Percentiles rank a stretch among this genome's conserved stretches.
These are phyloP conservation scores for Dendryphion nanum DNA, from an alignment of 2,329 filamentous ascomycete species.

Conservation along the genomic window DNA sequence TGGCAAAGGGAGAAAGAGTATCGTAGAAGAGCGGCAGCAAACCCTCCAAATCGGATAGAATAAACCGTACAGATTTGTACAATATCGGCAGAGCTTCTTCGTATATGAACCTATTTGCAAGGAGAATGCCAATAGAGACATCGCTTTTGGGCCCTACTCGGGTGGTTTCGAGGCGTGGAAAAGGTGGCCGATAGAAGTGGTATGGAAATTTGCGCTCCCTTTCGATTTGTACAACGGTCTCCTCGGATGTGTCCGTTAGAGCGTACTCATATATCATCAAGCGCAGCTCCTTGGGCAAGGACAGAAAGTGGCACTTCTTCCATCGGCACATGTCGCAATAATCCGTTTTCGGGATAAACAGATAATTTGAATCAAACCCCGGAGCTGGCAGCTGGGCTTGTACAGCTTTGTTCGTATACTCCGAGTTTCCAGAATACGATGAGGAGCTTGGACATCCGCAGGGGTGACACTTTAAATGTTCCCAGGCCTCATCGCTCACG, in stretches of 20 bases:
- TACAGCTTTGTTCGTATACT: too few relatives aligned
- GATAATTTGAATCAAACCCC: too few relatives aligned
- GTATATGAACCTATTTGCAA: constrained; percentile 15
- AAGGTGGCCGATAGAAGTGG: not conserved
- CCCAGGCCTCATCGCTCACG: too few relatives aligned
- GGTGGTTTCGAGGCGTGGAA: not conserved
- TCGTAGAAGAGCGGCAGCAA: constrained; percentile 20
- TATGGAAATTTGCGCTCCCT: constrained; percentile 3
- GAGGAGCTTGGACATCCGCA: too few relatives aligned
- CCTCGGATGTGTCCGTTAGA: constrained; percentile 13
- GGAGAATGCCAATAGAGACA: constrained; percentile 13
- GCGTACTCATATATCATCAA: constrained; percentile 21
- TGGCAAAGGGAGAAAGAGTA: constrained; percentile 12
- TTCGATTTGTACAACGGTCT: constrained; percentile 11
- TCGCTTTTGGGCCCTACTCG: not conserved
- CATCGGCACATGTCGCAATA: constrained; percentile 1
- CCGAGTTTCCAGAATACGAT: too few relatives aligned
- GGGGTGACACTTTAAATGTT: too few relatives aligned
- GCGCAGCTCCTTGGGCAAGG: constrained; percentile 21
- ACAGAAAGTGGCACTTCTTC: constrained; percentile 15
- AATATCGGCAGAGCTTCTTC: constrained; percentile 25
- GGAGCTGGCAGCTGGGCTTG: too few relatives aligned
- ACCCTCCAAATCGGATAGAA: constrained; percentile 11
- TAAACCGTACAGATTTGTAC: constrained; percentile 16
- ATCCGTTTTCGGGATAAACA: too few relatives aligned